Percentiles rank a stretch among this genome's conserved stretches.
Evolutionary conservation across 1,284 basidiomycete species (phyloP).

Genomic region (Bondarzewia mesenterica): DNA sequence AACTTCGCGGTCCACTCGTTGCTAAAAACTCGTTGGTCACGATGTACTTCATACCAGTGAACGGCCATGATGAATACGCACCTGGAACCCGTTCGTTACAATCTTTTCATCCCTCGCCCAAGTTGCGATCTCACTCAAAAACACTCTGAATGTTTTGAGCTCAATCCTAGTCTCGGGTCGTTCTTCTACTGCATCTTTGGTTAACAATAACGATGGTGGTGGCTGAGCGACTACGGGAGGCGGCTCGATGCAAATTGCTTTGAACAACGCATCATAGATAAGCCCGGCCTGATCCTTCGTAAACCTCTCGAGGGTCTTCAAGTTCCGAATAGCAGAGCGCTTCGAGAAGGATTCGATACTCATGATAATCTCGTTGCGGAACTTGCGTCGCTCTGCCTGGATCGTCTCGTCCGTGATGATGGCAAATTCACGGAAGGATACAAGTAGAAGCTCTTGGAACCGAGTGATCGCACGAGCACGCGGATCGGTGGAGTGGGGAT

Average conservation of each 20-base stretch:
- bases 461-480: slow-evolving; percentile 92
- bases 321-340: slow-evolving; percentile 87
- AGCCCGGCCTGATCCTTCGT: slow-evolving; percentile 85
- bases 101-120: slow-evolving; percentile 97
- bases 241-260: slow-evolving; percentile 76
- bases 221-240: slow-evolving; percentile 42
- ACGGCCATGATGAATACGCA: slow-evolving; percentile 24
- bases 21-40: slow-evolving; percentile 31
- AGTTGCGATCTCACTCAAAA: slow-evolving; percentile 88
- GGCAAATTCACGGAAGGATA: slow-evolving; percentile 96
- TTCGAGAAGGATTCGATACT: slow-evolving; percentile 96
- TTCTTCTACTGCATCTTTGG: slow-evolving; percentile 56
- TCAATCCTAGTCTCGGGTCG: slow-evolving; percentile 87
- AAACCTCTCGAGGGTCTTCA: slow-evolving; percentile 78
- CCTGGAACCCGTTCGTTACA: slow-evolving; percentile 87
- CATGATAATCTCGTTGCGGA: slow-evolving; percentile 86
- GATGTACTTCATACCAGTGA: slow-evolving; percentile 1
- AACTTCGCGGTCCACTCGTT: slow-evolving; percentile 72
- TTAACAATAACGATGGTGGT: slow-evolving; percentile 43
- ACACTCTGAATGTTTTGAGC: slow-evolving; percentile 80
- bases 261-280: slow-evolving; percentile 87
- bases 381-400: slow-evolving; percentile 76
- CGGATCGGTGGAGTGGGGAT: slow-evolving; percentile 84
- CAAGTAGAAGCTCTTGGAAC: slow-evolving; percentile 94
- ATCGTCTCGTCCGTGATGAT: slow-evolving; percentile 97